Conservation (phyloP, 1,284 basidiomycete species). For the Malassezia sp. region DNA sequence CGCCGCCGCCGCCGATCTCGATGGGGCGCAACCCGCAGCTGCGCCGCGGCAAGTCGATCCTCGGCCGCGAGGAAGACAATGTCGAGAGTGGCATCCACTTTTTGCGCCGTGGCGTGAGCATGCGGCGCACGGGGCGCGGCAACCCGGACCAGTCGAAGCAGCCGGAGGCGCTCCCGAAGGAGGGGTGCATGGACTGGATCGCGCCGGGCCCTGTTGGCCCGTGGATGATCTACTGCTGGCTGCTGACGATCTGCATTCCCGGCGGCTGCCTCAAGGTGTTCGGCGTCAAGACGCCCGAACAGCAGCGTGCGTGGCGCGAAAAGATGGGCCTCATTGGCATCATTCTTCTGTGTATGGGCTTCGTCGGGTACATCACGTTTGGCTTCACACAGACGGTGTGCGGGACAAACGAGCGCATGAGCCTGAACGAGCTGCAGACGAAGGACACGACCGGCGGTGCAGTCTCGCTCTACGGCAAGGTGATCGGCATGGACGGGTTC, state of each 20-base stretch:
- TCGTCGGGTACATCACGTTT: slow-evolving; percentile 94
- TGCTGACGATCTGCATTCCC: slow-evolving; percentile 75
- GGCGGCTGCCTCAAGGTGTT: slow-evolving; percentile 49
- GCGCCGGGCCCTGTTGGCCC: slow-evolving; percentile 66
- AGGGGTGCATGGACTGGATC: slow-evolving; percentile 19
- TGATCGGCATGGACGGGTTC: slow-evolving; percentile 79
- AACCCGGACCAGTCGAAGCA: slow-evolving; percentile 28
- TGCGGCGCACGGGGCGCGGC: slow-evolving; percentile 25
- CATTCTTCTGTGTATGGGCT: slow-evolving; percentile 70
- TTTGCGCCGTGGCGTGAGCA: slow-evolving; percentile 42
- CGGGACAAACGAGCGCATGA: slow-evolving; percentile 51
- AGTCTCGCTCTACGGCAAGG: slow-evolving; percentile 64
- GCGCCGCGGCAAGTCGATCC: slow-evolving; percentile 43
- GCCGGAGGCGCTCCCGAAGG: slow-evolving; percentile 4
- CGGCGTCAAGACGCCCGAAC: slow-evolving; percentile 83
- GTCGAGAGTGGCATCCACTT: slow-evolving; percentile 45
- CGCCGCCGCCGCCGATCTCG: slow-evolving; percentile 25
- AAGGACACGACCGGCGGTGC: slow-evolving; percentile 32
- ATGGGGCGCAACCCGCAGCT: slow-evolving; percentile 21
- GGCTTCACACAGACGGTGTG: slow-evolving; percentile 95
- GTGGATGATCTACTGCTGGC: slow-evolving; percentile 92
- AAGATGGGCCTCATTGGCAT: slow-evolving; percentile 87
- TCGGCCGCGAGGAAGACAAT: slow-evolving; percentile 45
- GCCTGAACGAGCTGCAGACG: neutral
- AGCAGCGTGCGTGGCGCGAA: slow-evolving; percentile 92